A percentile compares a stretch with the other conserved stretches of the same genome.
Conservation (phyloP, 2,329 filamentous ascomycete genomes). For the Colletotrichum graminicola region DNA sequence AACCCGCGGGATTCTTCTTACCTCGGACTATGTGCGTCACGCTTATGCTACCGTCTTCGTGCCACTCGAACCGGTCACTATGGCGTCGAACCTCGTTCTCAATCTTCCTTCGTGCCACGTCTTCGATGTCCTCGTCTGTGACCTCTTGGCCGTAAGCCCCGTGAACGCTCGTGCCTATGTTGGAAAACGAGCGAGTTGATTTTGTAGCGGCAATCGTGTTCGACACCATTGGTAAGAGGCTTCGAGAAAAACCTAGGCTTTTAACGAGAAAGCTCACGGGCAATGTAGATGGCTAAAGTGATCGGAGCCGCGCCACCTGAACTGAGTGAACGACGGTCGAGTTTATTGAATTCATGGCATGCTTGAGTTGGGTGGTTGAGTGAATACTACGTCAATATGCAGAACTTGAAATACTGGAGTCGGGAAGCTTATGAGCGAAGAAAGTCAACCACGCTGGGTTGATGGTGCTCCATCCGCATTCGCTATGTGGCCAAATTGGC, state of each 20-base stretch:
- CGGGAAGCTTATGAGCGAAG: constrained; percentile 43
- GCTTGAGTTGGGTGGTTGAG: neutral
- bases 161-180: constrained; percentile 49
- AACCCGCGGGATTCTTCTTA: constrained; percentile 29
- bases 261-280: constrained; percentile 45
- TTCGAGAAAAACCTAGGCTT: constrained; percentile 49
- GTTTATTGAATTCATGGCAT: neutral
- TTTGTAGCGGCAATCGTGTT: constrained; percentile 50
- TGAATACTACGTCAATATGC: neutral
- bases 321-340: neutral
- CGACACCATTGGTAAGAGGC: constrained; percentile 47
- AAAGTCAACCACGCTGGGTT: constrained; percentile 54
- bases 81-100: constrained; percentile 51
- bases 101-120: constrained; percentile 46
- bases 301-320: constrained; percentile 53
- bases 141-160: constrained; percentile 51
- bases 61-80: constrained; percentile 50
- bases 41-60: constrained; percentile 51
- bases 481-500: constrained; percentile 55
- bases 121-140: constrained; percentile 44
- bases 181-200: constrained; percentile 48
- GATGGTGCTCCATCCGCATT: constrained; percentile 53
- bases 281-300: constrained; percentile 49
- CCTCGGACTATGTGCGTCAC: constrained; percentile 50
- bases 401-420: constrained; percentile 48